A percentile compares a stretch with the other conserved stretches of the same genome.
phyloP scores from a whole-genome alignment of 768 basidiomycete species.

The Tricholoma bakamatsutake region DNA sequence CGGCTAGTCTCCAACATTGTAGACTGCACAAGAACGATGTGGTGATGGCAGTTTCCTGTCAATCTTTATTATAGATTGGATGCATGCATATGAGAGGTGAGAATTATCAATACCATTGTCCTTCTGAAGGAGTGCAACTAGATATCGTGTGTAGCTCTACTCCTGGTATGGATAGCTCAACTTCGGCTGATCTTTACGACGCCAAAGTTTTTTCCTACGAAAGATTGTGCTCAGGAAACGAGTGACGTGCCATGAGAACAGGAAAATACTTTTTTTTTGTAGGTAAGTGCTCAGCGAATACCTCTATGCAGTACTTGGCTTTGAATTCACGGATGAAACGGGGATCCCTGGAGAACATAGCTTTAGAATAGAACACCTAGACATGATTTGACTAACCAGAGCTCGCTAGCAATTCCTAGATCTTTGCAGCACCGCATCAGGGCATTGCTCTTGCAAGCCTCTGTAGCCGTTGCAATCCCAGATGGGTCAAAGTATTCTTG shows the following conservation, averaged over 20 bases:
- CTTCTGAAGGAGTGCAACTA: not conserved
- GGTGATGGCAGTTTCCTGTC: too few relatives aligned
- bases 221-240: conserved; percentile 8
- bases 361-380: not conserved
- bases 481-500: conserved; percentile 93
- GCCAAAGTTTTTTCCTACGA: conserved; percentile 83
- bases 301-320: conserved; percentile 72
- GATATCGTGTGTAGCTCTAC: conserved; percentile 17
- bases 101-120: not conserved
- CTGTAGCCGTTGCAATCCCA: conserved; percentile 89
- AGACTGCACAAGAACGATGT: too few relatives aligned
- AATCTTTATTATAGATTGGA: too few relatives aligned
- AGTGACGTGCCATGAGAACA: not conserved
- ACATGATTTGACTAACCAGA: conserved; percentile 58
- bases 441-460: conserved; percentile 94
- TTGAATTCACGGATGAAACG: conserved; percentile 95
- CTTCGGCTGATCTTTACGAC: conserved; percentile 79
- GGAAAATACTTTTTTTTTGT: conserved; percentile 85
- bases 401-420: conserved; percentile 90
- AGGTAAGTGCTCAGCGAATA: conserved; percentile 76
- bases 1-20: too few relatives aligned
- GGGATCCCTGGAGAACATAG: conserved; percentile 65
- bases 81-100: not conserved
- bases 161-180: conserved; percentile 90
- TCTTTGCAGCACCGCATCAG: conserved; percentile 98